Evolutionary conservation across 2,329 filamentous ascomycete genomes (phyloP), one percentile per base, ranked within the genome.

Genomic region (Furcasterigmium furcatum): DNA sequence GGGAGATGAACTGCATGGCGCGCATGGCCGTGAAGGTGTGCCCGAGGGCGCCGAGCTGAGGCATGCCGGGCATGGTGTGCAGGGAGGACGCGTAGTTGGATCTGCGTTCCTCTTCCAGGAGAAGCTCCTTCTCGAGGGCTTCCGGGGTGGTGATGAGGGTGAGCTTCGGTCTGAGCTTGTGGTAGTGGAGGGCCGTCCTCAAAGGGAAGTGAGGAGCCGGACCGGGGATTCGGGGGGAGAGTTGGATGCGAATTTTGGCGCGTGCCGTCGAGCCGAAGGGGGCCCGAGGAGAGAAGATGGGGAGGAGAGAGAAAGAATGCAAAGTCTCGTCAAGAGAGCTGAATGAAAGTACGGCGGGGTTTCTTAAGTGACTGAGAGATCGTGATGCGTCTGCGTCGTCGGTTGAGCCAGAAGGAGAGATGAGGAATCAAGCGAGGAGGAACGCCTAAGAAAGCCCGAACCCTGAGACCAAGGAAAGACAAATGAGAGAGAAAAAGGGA

Each of bases 1-100:
- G 84, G 21, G 80, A 81, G 51, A 87, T 68, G 48, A 81, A 76
- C 62, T 95, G 84, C 54, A 91, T 74, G 47, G 77, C 74, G 40
- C 91, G 85, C 54, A 86, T 79, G 54, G 82, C 72, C 47, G 88
- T 82, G 71, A 95, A 95, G 55, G 86, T 87, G 56, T 85, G 82
- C 64, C 87, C 89, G 54, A 94, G 71, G 62, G 86, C 85, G 57
- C 88, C 85, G 64, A 85, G 71, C 66, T 76, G 66, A 64, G 80
- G 70, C 49, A 65, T 64, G 50, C 68, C 64, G 48, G 64, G 62
- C 73, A 76, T 77, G 9, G 34, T 36, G 16, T 36, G n/a, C n/a
- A n/a, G n/a, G n/a, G n/a, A n/a, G 4, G 30, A 32, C 50, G 55
- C 71, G 57, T 13, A 38, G 16, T 43, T 32, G 43, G 32, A 58